Base-by-base conservation (phyloP, 805 yeast genomes). In the Wickerhamomyces chambardii region DNA sequence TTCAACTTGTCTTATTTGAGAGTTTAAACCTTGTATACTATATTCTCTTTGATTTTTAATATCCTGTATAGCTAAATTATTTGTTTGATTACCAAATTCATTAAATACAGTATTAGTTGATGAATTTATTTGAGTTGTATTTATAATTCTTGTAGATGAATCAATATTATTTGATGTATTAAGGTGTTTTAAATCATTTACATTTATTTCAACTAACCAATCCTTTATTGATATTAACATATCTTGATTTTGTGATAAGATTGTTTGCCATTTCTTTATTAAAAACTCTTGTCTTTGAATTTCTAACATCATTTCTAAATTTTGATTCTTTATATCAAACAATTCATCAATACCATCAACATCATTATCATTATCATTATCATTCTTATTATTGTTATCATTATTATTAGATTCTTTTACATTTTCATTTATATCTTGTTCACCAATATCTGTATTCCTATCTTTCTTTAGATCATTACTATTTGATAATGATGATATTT, bases 251-350 rank as follows among this genome's bases (percentile, higher is more conserved):
- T 51, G 52, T 4, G 43, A 43, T 6, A 62, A 34, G 0, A 55
- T 24, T 0, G 22, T 22, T 25, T 56, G 53, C 48, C 53, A 58
- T 19, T 47, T 51, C 15, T 43, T 37, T 4, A 49, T 36, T 3
- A 56, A 12, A 33, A 40, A 56, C 28, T 59, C 63, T 36, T 61
- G 57, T 34, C 60, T 46, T 26, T 63, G 62, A 6, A 61, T 42
- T 28, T 51, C 52, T 24, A 57, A 36, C 15, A 55, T 26, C 17
- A 58, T 33, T 14, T 45, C 43, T 6, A 50, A 34, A 34, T 55
- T 55, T 36, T 51, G 56, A 8, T 38, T 42, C 36, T 53, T 52
- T 3, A 24, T 24, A 14, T 24, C 27, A 11, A 8, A 7, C 12
- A 24, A 24, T 8, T 24, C 27, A 6, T 19, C 22, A 11, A 52